Evolutionary conservation across 1,139 yeast genomes (phyloP).

Genomic region (Wickerhamiella pararugosa): DNA sequence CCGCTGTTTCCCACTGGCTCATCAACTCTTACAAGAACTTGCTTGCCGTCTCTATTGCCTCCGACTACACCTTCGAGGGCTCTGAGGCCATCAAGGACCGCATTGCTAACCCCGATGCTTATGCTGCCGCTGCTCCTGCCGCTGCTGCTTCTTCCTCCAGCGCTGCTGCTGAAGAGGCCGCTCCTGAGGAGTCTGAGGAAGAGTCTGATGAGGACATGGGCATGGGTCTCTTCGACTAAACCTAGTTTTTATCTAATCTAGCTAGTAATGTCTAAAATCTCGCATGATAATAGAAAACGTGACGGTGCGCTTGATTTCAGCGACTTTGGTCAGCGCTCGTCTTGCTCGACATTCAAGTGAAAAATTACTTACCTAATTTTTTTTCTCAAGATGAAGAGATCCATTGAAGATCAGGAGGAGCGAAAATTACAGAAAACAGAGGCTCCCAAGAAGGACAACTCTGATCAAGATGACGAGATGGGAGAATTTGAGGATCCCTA

Average conservation of each 20-base stretch:
- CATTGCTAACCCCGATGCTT: slow-evolving; percentile 99
- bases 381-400: slow-evolving; percentile 4
- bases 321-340: background rate
- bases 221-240: slow-evolving; percentile 84
- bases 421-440: slow-evolving; percentile 2
- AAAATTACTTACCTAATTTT: background rate
- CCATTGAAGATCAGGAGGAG: slow-evolving; percentile 1
- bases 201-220: slow-evolving; percentile 80
- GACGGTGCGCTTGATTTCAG: background rate
- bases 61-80: slow-evolving; percentile 98
- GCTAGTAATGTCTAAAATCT: background rate
- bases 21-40: slow-evolving; percentile 99
- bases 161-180: slow-evolving; percentile 51
- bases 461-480: slow-evolving; percentile 40
- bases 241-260: background rate
- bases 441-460: background rate
- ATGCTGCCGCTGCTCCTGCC: slow-evolving; percentile 92
- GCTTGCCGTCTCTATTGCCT: slow-evolving; percentile 92
- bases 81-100: slow-evolving; percentile 98
- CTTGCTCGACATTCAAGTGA: background rate
- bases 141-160: slow-evolving; percentile 56
- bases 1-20: slow-evolving; percentile 98
- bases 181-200: slow-evolving; percentile 62
- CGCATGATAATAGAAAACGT: background rate
- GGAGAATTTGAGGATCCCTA: slow-evolving; percentile 91